A percentile compares a stretch with the other conserved stretches of the same genome.
phyloP scores from a whole-genome alignment of 2,329 filamentous ascomycete genomes.

The Cercospora sojina region DNA sequence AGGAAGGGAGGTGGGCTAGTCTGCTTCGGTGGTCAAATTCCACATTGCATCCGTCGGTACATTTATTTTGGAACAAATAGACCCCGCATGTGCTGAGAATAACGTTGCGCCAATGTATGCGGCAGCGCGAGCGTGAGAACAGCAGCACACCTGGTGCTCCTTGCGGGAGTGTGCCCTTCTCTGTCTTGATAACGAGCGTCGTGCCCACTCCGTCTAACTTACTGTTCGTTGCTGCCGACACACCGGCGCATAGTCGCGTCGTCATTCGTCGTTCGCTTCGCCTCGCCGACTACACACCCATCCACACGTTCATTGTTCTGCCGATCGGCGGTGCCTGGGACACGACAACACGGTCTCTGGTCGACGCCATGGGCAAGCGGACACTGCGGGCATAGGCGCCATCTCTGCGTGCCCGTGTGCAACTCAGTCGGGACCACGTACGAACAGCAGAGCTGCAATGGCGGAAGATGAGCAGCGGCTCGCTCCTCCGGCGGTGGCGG shows the following conservation, averaged over 20 bases:
- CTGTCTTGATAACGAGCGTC: neutral
- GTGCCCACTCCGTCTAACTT: constrained; percentile 1
- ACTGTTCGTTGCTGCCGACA: neutral
- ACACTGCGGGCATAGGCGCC: constrained; percentile 22
- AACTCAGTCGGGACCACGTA: constrained; percentile 5
- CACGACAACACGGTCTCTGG: constrained; percentile 13
- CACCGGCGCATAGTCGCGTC: constrained; percentile 1
- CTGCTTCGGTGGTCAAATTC: neutral
- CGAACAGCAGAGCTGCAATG: constrained; percentile 11
- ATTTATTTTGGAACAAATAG: neutral
- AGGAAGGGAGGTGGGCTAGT: neutral
- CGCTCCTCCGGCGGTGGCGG: constrained; percentile 46
- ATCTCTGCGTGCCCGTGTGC: constrained; percentile 15
- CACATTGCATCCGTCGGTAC: constrained; percentile 2
- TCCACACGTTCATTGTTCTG: constrained; percentile 8
- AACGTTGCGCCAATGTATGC: constrained; percentile 6
- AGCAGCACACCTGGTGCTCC: constrained; percentile 1
- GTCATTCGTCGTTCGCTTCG: neutral
- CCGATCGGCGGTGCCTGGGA: constrained; percentile 2
- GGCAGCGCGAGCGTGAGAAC: constrained; percentile 1
- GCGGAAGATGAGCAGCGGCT: constrained; percentile 32
- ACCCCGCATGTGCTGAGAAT: constrained; percentile 6
- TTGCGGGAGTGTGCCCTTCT: constrained; percentile 1
- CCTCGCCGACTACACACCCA: constrained; percentile 2
- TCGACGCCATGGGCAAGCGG: constrained; percentile 23